Evolutionary conservation across 169 alveolate species (phyloP).

Genomic region (Blepharisma undulans): DNA sequence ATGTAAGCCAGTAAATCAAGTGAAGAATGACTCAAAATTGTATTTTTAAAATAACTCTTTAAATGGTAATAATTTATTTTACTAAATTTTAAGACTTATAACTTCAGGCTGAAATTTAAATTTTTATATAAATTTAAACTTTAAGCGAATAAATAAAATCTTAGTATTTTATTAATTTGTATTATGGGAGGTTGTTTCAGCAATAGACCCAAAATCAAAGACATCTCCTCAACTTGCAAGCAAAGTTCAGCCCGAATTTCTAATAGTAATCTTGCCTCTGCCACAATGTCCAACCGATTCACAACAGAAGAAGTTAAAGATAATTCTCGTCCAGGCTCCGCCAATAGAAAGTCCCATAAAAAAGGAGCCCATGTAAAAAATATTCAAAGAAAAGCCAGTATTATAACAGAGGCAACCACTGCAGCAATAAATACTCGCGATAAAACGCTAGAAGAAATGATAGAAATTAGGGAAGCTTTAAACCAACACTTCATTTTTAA

Average conservation of each 20-base stretch:
- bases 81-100: not conserved
- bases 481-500: conserved; percentile 25
- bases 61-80: not conserved
- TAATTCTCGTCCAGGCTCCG: not conserved
- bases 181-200: not conserved
- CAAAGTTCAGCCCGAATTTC: not conserved
- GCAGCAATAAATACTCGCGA: not conserved
- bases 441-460: not conserved
- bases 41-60: not conserved
- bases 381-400: not conserved
- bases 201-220: not conserved
- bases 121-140: not conserved
- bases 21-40: not conserved
- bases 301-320: not conserved
- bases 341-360: not conserved
- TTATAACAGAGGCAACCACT: not conserved
- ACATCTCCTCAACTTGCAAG: not conserved
- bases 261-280: not conserved
- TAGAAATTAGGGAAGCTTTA: conserved; percentile 16
- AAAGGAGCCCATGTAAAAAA: not conserved
- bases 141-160: not conserved
- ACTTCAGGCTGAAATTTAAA: not conserved
- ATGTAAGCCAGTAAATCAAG: not conserved
- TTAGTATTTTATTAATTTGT: not conserved
- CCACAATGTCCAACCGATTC: not conserved